A percentile compares a stretch with the other conserved stretches of the same genome.
Conservation (phyloP, 2,329 filamentous ascomycete species). For the Cercospora brassicicola region DNA sequence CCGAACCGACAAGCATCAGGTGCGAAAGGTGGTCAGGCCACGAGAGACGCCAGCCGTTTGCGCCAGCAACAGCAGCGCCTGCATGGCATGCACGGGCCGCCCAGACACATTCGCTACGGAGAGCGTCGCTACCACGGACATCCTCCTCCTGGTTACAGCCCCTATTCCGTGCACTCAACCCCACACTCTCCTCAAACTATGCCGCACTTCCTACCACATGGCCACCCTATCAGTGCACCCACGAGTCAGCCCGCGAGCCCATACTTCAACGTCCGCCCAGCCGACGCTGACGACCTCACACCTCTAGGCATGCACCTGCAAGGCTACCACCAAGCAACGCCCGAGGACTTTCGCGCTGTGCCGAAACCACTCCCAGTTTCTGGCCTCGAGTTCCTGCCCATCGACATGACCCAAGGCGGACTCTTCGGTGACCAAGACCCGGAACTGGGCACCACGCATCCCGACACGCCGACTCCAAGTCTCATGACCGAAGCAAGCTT, state of each 20-base stretch:
- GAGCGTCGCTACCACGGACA: constrained; percentile 9
- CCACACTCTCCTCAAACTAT: constrained; percentile 11
- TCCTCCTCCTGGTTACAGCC: constrained; percentile 16
- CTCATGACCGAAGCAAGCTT: constrained; percentile 35
- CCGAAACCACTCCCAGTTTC: constrained; percentile 11
- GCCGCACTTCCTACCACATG: constrained; percentile 1
- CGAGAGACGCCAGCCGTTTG: constrained; percentile 35
- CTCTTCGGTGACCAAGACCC: constrained; percentile 27
- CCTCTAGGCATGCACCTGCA: background rate
- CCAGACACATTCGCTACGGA: constrained; percentile 14
- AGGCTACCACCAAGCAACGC: constrained; percentile 10
- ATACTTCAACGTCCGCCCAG: constrained; percentile 16
- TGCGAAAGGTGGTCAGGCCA: constrained; percentile 48
- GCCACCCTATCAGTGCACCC: constrained; percentile 6
- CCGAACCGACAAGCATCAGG: constrained; percentile 48
- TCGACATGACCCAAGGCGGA: constrained; percentile 14
- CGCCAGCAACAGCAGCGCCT: constrained; percentile 24
- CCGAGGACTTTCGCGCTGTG: constrained; percentile 12
- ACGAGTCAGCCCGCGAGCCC: constrained; percentile 14
- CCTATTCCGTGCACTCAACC: constrained; percentile 17
- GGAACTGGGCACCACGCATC: constrained; percentile 27
- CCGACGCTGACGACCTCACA: constrained; percentile 9
- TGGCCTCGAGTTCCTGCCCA: constrained; percentile 20
- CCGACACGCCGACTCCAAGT: constrained; percentile 33
- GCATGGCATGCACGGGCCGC: constrained; percentile 1